Evolutionary conservation across 768 basidiomycete species (phyloP), one percentile per base, ranked within the genome.

Genomic region (Podaxis carcinomalis): DNA sequence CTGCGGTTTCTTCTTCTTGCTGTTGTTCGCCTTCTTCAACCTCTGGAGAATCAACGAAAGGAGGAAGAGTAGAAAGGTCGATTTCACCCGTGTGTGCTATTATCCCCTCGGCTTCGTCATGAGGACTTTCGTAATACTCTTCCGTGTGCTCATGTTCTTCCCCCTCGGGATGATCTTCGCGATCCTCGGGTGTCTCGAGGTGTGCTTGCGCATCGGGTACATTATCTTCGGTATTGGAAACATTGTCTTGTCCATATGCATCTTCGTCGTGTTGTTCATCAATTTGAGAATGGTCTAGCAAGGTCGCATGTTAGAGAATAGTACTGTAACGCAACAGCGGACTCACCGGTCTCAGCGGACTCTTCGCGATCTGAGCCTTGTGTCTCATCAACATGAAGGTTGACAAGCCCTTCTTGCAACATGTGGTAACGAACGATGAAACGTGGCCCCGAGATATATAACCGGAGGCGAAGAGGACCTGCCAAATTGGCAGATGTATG

Each of bases 391-490:
- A 55, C 62, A 35, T 39, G 44, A n/a, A 62, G 74, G 63, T 55
- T 72, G 71, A 21, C 70, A 52, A 88, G 73, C 62, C 86, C 80
- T 37, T 84, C 83, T 68, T 87, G 86, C 42, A 91, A 76, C 37
- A 77, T 67, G 59, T 84, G 85, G 67, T 87, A 91, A 51, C 86
- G 86, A 28, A 79, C 72, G 44, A 88, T 87, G 64, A 91, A 90
- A 51, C 89, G 81, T 36, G 89, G 85, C 0, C 71, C 63, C 32
- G 71, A 65, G 7, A 76, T 67, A 52, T 76, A 80, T 49, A 90
- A 71, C 55, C 77, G 78, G 47, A 90, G 74, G 44, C 86, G 85
- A 53, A 91, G 78, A 5, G 86, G 86, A 32, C 89, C 89, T 65
- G 74, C 63, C 59, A 87, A 70, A 63, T 81, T 81, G 67, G 83